Evolutionary conservation across 768 basidiomycete genomes (phyloP), one percentile per base, ranked within the genome.

Genomic region (Boletus pseudopeckii): DNA sequence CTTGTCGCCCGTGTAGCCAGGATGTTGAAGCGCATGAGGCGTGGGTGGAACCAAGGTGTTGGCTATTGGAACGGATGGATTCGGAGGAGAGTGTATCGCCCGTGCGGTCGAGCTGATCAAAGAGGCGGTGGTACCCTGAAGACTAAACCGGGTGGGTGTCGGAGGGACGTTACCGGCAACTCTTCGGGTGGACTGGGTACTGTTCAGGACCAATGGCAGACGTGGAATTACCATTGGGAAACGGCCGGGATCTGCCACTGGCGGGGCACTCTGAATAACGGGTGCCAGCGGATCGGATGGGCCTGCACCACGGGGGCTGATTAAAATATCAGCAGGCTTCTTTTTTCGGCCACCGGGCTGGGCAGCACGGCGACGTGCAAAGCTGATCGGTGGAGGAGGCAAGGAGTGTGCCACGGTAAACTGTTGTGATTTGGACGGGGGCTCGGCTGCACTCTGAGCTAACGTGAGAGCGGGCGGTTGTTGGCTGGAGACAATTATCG

Each of bases 311-410:
- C 85, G 75, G 10, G 88, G 86, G 58, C 82, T 86, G 74, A 91
- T 89, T 56, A 89, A 63, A 56, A 90, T 86, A 62, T 90, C 88
- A 2, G 88, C 87, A 0, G 88, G 88, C 68, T 89, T 90, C 71
- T 77, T 86, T 66, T 80, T 82, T 43, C 75, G 77, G 1, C 65
- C 71, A n/a, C 84, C 82, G 13, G 84, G 58, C 53, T 83, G 83
- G 26, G 80, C 81, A 10, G 87, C 84, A 43, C 88, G 82, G 50
- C 89, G 87, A 36, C 82, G 80, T 14, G 87, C 85, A 68, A 90
- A 90, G 69, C 85, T 88, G 65, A 86, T 88, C 28, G 88, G 82
- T 13, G 84, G 86, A 3, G 86, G 80, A 1, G 85, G 82, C 7
- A 87, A 72, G 0, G 84, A 78, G 62, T 74, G 59, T 42, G 62